Evolutionary conservation across 495 filamentous ascomycete species (phyloP).

Genomic region (Penicillium subrubescens): DNA sequence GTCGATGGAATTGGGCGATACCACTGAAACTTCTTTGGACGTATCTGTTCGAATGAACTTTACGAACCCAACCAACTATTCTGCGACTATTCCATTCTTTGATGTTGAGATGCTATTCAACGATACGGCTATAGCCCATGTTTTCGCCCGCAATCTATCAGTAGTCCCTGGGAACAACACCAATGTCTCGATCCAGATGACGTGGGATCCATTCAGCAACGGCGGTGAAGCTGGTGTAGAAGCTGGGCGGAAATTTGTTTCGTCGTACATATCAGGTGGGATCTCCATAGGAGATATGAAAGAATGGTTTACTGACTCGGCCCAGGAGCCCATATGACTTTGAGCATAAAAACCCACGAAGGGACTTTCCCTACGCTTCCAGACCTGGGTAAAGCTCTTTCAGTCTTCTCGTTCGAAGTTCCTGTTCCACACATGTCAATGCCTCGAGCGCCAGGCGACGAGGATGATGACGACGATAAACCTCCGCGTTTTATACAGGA

Average conservation of each 20-base stretch:
- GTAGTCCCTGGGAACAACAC: conserved; percentile 71
- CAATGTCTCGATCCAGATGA: conserved; percentile 65
- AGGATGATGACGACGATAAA: conserved; percentile 47
- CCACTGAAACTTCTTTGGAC: conserved; percentile 65
- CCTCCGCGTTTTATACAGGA: conserved; percentile 72
- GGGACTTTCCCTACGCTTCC: conserved; percentile 75
- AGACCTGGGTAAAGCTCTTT: conserved; percentile 69
- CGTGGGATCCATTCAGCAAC: conserved; percentile 68
- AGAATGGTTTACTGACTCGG: not conserved
- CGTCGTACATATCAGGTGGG: conserved; percentile 82
- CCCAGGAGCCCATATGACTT: conserved; percentile 71
- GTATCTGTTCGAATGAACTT: conserved; percentile 73
- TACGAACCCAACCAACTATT: conserved; percentile 87
- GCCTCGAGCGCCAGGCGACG: conserved; percentile 50
- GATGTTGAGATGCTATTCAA: conserved; percentile 77
- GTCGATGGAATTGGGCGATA: conserved; percentile 66
- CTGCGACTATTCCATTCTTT: conserved; percentile 74
- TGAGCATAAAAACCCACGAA: conserved; percentile 69
- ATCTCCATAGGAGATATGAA: not conserved
- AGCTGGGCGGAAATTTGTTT: conserved; percentile 72
- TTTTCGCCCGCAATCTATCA: conserved; percentile 59
- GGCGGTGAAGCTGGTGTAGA: conserved; percentile 60
- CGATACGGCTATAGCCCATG: conserved; percentile 71
- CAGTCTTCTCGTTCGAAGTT: conserved; percentile 64
- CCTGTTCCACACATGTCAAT: conserved; percentile 64